A percentile compares a stretch with the other conserved stretches of the same genome.
Evolutionary conservation across 345 rosid species (phyloP).

Genomic region (Rhizophora apiculata): DNA sequence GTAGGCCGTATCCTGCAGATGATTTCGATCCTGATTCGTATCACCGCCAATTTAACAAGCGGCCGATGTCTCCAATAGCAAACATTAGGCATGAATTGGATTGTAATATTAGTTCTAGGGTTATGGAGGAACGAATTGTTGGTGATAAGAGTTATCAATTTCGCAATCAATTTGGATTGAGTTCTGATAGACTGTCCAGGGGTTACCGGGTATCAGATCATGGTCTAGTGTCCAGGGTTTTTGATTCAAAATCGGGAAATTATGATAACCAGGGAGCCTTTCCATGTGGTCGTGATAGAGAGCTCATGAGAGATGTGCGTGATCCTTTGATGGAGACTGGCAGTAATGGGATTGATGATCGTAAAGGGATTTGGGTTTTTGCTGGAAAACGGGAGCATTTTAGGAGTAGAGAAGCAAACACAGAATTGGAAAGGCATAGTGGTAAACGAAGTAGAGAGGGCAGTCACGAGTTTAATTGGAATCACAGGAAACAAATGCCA

Average conservation of each 20-base stretch:
- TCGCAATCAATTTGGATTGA: constrained; percentile 30
- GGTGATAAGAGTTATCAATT: constrained; percentile 21
- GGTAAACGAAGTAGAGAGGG: constrained; percentile 50
- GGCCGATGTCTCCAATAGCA: constrained; percentile 34
- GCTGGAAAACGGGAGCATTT: constrained; percentile 37
- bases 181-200: constrained; percentile 43
- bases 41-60: constrained; percentile 37
- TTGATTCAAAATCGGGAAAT: constrained; percentile 32
- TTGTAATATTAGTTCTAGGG: constrained; percentile 34
- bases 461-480: constrained; percentile 41
- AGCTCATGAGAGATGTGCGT: constrained; percentile 20
- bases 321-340: constrained; percentile 27
- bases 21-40: constrained; percentile 15
- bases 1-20: constrained; percentile 23
- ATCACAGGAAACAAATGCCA: constrained; percentile 57
- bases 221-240: constrained; percentile 20
- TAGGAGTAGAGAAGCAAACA: constrained; percentile 19
- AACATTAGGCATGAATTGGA: constrained; percentile 43
- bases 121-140: constrained; percentile 35
- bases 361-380: constrained; percentile 29
- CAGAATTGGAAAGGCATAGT: constrained; percentile 38
- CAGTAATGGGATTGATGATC: constrained; percentile 20
- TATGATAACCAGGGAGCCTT: constrained; percentile 28
- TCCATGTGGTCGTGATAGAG: constrained; percentile 23
- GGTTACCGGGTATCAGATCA: constrained; percentile 28